Evolutionary conservation across 495 filamentous ascomycete genomes (phyloP).

Genomic region (Penicillium coprophilum): DNA sequence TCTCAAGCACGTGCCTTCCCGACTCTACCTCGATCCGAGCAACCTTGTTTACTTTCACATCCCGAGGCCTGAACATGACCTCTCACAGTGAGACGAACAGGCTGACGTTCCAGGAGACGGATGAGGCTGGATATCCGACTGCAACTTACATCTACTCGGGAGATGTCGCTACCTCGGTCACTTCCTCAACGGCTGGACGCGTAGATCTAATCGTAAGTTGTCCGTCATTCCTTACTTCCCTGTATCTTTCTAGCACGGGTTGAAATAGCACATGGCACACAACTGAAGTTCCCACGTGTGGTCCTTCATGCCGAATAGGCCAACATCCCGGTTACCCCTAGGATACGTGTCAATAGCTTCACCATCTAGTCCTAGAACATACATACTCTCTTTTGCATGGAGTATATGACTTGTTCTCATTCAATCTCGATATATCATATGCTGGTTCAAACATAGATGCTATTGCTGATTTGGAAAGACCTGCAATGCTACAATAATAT

Average conservation of each 20-base stretch:
- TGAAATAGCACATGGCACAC: neutral
- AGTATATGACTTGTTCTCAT: neutral
- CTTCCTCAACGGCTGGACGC: slow-evolving; percentile 18
- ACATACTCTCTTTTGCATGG: neutral
- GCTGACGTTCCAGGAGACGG: slow-evolving; percentile 39
- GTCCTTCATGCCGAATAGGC: neutral
- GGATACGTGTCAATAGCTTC: neutral
- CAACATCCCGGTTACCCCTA: neutral
- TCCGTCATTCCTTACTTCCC: neutral
- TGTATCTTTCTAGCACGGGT: neutral
- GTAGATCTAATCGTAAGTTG: slow-evolving; percentile 40
- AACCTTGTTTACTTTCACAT: slow-evolving; percentile 1
- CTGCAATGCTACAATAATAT: neutral
- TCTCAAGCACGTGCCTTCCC: slow-evolving; percentile 4
- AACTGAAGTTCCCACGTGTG: neutral
- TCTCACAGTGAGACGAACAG: slow-evolving; percentile 7
- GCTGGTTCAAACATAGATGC: neutral
- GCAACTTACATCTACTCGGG: slow-evolving; percentile 42
- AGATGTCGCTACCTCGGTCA: neutral
- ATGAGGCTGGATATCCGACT: slow-evolving; percentile 37
- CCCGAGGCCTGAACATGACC: slow-evolving; percentile 22
- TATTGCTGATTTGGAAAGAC: neutral
- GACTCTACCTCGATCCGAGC: neutral
- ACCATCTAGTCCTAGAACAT: neutral
- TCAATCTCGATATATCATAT: neutral